Evolutionary conservation across 257 asterid species (phyloP).

Genomic region (Solanum habrochaites): DNA sequence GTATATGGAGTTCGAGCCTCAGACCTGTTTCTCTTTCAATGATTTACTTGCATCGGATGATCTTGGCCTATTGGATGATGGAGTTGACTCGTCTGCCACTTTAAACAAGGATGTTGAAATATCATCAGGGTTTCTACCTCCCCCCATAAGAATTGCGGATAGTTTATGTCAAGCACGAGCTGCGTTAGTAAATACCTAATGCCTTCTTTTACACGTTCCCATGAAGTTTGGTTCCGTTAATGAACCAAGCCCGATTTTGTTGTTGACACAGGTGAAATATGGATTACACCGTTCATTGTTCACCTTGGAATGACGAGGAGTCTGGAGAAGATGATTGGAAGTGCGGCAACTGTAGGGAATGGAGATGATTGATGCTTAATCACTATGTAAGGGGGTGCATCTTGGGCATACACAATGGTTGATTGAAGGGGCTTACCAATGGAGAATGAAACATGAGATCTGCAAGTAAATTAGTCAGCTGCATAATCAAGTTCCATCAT

Average conservation of each 20-base stretch:
- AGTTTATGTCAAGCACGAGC: constrained; percentile 13
- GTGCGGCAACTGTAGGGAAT: constrained; percentile 70
- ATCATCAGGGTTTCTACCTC: constrained; percentile 19
- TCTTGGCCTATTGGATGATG: constrained; percentile 12
- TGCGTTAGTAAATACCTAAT: constrained; percentile 10
- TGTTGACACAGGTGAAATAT: constrained; percentile 44
- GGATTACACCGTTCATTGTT: constrained; percentile 55
- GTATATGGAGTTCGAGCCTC: constrained; percentile 74
- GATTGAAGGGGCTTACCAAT: not conserved
- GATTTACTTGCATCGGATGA: constrained; percentile 55
- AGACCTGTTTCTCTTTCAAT: constrained; percentile 65
- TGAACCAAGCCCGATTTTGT: constrained; percentile 39
- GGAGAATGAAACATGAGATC: not conserved
- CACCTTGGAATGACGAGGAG: constrained; percentile 56
- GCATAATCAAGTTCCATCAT: not conserved
- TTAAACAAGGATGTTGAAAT: constrained; percentile 14
- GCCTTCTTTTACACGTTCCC: constrained; percentile 4
- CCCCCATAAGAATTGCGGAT: constrained; percentile 9
- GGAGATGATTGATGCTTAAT: constrained; percentile 22
- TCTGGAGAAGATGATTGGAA: constrained; percentile 40
- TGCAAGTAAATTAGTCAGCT: not conserved
- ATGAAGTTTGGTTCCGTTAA: constrained; percentile 37
- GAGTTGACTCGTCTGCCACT: constrained; percentile 6
- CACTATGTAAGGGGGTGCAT: not conserved
- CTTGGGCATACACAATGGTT: not conserved